Conservation (phyloP, 805 yeast genomes). For the Sporopachydermia lactativora region DNA sequence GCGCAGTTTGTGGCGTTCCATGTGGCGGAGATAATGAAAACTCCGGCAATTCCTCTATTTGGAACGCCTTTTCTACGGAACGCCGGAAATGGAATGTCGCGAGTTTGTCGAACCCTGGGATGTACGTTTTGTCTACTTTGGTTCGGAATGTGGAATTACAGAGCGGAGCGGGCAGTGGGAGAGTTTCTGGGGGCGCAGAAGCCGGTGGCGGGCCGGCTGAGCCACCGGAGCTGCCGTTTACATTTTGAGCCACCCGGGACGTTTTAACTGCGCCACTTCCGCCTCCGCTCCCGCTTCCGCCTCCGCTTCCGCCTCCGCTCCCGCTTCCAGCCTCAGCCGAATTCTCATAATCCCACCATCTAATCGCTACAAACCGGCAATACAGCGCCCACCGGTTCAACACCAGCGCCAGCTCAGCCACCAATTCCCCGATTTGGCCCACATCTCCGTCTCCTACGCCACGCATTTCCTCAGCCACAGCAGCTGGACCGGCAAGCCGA, state of each 20-base stretch:
- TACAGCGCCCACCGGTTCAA: slow-evolving; percentile 52
- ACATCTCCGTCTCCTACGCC: slow-evolving; percentile 11
- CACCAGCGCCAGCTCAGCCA: slow-evolving; percentile 28
- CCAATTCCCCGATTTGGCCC: slow-evolving; percentile 10
- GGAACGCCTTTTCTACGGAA: slow-evolving; percentile 69
- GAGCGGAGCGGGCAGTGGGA: slow-evolving; percentile 35
- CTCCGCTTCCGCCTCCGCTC: too few relatives aligned
- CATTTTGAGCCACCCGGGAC: slow-evolving; percentile 3
- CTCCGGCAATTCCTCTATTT: slow-evolving; percentile 67
- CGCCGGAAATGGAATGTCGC: slow-evolving; percentile 55
- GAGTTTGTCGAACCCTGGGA: slow-evolving; percentile 51
- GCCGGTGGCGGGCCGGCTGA: too few relatives aligned
- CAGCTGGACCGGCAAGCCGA: slow-evolving; percentile 12
- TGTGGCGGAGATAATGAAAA: slow-evolving; percentile 22
- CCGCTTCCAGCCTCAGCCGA: too few relatives aligned
- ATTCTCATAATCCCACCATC: slow-evolving; percentile 81
- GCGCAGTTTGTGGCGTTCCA: slow-evolving; percentile 31
- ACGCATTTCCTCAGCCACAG: slow-evolving; percentile 5
- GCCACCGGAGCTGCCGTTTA: too few relatives aligned
- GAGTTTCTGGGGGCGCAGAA: slow-evolving; percentile 2
- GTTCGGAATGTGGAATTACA: slow-evolving; percentile 37
- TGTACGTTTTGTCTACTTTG: slow-evolving; percentile 37
- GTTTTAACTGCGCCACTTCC: too few relatives aligned
- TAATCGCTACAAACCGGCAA: slow-evolving; percentile 60
- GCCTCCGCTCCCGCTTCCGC: too few relatives aligned